These are phyloP conservation scores for Beauveria sp. DNA, from an alignment of 2,329 filamentous ascomycete genomes.

Conservation along the genomic window DNA sequence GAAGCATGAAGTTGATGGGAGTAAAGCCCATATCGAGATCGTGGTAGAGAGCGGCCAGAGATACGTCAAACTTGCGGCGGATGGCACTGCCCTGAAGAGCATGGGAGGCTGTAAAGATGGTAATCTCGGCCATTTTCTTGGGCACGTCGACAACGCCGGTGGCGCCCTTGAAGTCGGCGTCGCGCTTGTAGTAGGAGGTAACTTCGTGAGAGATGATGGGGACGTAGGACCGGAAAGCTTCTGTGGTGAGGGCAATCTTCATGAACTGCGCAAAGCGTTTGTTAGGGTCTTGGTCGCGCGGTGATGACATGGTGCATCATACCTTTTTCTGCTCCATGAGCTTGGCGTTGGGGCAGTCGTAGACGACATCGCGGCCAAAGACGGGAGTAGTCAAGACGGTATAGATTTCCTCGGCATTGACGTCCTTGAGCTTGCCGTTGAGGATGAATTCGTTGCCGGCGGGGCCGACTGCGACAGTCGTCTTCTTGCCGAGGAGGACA, in stretches of 20 bases:
- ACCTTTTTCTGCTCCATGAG: slow-evolving; percentile 97
- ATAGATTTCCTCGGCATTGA: slow-evolving; percentile 88
- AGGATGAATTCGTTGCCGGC: slow-evolving; percentile 86
- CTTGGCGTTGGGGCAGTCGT: slow-evolving; percentile 85
- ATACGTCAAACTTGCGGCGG: slow-evolving; percentile 70
- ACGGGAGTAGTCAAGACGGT: slow-evolving; percentile 63
- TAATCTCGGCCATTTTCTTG: slow-evolving; percentile 74
- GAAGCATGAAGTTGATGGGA: slow-evolving; percentile 82
- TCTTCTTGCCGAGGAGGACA: slow-evolving; percentile 80
- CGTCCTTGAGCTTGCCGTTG: slow-evolving; percentile 83
- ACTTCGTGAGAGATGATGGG: slow-evolving; percentile 71
- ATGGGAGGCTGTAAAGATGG: slow-evolving; percentile 83
- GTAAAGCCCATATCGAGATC: slow-evolving; percentile 87
- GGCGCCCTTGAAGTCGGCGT: slow-evolving; percentile 57
- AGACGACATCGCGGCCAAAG: slow-evolving; percentile 81
- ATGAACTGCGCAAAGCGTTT: slow-evolving; percentile 49
- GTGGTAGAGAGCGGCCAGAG: slow-evolving; percentile 76
- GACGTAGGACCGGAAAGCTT: slow-evolving; percentile 69
- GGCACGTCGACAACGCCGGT: slow-evolving; percentile 65
- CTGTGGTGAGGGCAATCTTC: slow-evolving; percentile 71
- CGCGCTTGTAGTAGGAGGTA: slow-evolving; percentile 62
- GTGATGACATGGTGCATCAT: slow-evolving; percentile 7
- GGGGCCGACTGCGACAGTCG: slow-evolving; percentile 75
- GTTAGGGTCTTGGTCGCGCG: slow-evolving; percentile 13
- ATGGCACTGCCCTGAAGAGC: slow-evolving; percentile 80